Evolutionary conservation across 192 early-diverging fungal genomes (phyloP).

Genomic region (Coemansia sp.): DNA sequence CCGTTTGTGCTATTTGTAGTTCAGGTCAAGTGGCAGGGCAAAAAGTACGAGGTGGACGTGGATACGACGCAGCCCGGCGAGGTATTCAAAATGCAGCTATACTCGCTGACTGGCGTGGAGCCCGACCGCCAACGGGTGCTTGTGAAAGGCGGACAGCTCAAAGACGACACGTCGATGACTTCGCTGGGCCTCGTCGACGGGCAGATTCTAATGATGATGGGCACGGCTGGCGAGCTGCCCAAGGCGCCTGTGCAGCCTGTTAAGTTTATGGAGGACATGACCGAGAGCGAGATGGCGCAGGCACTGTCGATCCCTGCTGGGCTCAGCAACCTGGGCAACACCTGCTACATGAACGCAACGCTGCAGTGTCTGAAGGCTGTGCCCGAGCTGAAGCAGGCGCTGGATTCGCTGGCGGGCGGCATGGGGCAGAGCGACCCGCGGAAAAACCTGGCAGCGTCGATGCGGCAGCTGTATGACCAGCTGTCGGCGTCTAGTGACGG

Average conservation of each 20-base stretch:
- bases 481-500: conserved; percentile 69
- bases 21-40: conserved; percentile 87
- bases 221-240: conserved; percentile 90
- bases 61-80: conserved; percentile 65
- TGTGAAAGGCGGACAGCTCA: conserved; percentile 89
- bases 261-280: conserved; percentile 92
- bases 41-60: conserved; percentile 81
- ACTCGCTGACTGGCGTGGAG: conserved; percentile 84
- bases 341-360: conserved; percentile 88
- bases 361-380: conserved; percentile 91
- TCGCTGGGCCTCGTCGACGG: conserved; percentile 75
- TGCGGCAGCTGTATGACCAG: conserved; percentile 74
- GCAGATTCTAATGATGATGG: conserved; percentile 86
- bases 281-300: conserved; percentile 80
- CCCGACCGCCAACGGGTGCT: conserved; percentile 95
- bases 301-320: conserved; percentile 92
- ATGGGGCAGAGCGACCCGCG: conserved; percentile 17
- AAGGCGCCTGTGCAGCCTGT: conserved; percentile 71
- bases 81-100: conserved; percentile 89
- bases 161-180: conserved; percentile 81
- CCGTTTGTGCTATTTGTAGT: conserved; percentile 52
- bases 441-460: conserved; percentile 66
- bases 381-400: conserved; percentile 71
- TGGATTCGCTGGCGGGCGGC: conserved; percentile 53
- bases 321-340: conserved; percentile 90